Conservation (phyloP, 768 basidiomycete genomes). For the Trametes villosa region DNA sequence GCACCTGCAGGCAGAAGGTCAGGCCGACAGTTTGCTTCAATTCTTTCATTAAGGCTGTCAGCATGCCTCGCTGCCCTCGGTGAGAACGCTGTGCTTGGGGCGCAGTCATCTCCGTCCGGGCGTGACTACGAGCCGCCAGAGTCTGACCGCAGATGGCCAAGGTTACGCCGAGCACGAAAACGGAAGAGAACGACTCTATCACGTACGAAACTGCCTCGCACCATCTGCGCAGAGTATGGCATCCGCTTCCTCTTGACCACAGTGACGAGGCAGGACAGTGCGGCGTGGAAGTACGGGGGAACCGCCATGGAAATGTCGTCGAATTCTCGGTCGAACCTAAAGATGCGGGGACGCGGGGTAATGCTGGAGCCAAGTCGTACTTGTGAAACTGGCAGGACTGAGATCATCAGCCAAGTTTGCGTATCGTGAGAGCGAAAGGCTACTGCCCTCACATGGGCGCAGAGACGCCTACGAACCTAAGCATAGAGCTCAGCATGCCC, state of each 20-base stretch:
- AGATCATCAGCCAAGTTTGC: constrained; percentile 14
- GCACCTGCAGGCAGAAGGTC: not conserved
- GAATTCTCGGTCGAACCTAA: constrained; percentile 19
- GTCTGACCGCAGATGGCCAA: not conserved
- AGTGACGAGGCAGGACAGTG: not conserved
- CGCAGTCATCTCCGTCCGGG: not conserved
- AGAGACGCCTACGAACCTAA: constrained; percentile 1
- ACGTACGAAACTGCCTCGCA: not conserved
- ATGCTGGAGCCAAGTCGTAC: not conserved
- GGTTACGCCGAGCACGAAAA: not conserved
- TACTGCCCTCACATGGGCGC: constrained; percentile 9
- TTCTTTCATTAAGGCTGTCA: not conserved
- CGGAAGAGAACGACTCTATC: not conserved
- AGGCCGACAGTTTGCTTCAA: not conserved
- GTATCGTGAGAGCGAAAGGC: constrained; percentile 7
- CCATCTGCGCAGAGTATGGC: not conserved
- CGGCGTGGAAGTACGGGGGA: constrained; percentile 13
- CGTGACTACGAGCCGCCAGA: not conserved
- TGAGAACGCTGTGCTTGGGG: too few species aligned
- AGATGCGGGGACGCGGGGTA: constrained; percentile 11
- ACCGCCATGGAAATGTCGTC: constrained; percentile 23
- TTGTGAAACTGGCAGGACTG: not conserved
- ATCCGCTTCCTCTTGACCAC: not conserved
- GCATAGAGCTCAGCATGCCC: constrained; percentile 20
- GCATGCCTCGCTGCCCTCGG: not conserved